Percentiles rank a stretch among this genome's conserved stretches.
phyloP scores from a whole-genome alignment of 768 basidiomycete genomes.

The Hemileccinum rubropunctum region DNA sequence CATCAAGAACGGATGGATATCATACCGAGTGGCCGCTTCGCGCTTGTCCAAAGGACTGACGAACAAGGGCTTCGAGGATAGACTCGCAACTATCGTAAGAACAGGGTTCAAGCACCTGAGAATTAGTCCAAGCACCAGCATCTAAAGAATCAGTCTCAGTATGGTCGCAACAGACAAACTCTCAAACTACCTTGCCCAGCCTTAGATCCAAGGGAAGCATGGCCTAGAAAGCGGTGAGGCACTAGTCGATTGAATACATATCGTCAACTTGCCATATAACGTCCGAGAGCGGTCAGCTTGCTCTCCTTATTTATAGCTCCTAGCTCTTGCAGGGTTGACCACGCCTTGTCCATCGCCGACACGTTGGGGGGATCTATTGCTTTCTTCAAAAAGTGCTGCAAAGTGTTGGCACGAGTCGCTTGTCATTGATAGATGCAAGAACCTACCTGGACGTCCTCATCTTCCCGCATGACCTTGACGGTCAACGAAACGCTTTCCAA shows the following conservation, averaged over 20 bases:
- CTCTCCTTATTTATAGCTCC: slow-evolving; percentile 70
- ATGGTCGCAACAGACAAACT: background rate
- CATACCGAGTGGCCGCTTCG: slow-evolving; percentile 73
- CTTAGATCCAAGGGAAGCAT: slow-evolving; percentile 86
- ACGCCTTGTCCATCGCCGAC: slow-evolving; percentile 73
- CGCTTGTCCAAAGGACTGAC: slow-evolving; percentile 77
- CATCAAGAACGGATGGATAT: background rate
- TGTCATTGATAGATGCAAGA: slow-evolving; percentile 6
- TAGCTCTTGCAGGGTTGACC: slow-evolving; percentile 67
- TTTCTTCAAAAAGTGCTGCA: slow-evolving; percentile 58
- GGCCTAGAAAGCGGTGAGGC: slow-evolving; percentile 43
- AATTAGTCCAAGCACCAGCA: slow-evolving; percentile 82
- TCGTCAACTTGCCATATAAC: slow-evolving; percentile 57
- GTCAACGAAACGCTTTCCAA: slow-evolving; percentile 79
- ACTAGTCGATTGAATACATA: background rate
- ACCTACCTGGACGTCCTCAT: slow-evolving; percentile 72
- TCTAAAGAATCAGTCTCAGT: slow-evolving; percentile 41
- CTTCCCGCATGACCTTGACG: slow-evolving; percentile 75
- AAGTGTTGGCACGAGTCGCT: background rate
- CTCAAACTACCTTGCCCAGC: slow-evolving; percentile 65
- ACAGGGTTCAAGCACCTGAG: slow-evolving; percentile 83
- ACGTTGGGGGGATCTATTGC: slow-evolving; percentile 85
- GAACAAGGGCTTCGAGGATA: slow-evolving; percentile 90
- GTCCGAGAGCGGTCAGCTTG: slow-evolving; percentile 76
- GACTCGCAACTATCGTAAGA: slow-evolving; percentile 74